Evolutionary conservation across 2,329 filamentous ascomycete genomes (phyloP).

Genomic region (Fusarium chuoi): DNA sequence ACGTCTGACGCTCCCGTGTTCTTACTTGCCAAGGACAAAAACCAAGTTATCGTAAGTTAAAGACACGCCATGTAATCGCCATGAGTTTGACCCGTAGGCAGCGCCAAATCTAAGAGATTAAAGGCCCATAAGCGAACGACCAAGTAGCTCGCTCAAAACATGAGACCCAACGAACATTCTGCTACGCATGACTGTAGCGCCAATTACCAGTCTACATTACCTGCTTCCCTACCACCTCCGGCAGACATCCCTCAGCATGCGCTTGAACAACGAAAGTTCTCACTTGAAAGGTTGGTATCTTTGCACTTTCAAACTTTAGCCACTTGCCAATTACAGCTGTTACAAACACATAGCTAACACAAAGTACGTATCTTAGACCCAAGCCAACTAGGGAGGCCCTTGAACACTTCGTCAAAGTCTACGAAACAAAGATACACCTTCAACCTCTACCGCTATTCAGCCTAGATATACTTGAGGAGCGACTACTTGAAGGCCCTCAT

Average conservation of each 20-base stretch:
- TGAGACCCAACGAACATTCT: background rate
- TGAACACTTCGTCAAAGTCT: background rate
- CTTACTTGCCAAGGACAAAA: background rate
- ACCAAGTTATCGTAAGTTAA: background rate
- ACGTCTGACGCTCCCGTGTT: accelerated
- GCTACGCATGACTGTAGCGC: background rate
- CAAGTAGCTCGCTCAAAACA: background rate
- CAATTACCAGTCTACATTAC: accelerated
- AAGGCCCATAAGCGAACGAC: accelerated
- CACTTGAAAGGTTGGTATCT: background rate
- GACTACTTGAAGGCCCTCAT: accelerated
- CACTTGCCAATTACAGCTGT: accelerated
- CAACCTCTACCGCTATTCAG: background rate
- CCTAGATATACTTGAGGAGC: accelerated
- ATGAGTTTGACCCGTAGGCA: accelerated
- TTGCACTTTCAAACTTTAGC: accelerated
- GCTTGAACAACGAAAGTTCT: background rate
- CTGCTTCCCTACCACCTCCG: background rate
- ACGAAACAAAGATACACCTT: background rate
- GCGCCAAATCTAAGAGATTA: no score
- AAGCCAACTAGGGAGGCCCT: background rate
- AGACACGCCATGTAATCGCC: accelerated
- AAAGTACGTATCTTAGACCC: background rate
- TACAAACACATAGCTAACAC: background rate
- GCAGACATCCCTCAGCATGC: background rate